These are phyloP conservation scores for Naumovozyma baii DNA, from an alignment of 805 yeast species.

Conservation along the genomic window DNA sequence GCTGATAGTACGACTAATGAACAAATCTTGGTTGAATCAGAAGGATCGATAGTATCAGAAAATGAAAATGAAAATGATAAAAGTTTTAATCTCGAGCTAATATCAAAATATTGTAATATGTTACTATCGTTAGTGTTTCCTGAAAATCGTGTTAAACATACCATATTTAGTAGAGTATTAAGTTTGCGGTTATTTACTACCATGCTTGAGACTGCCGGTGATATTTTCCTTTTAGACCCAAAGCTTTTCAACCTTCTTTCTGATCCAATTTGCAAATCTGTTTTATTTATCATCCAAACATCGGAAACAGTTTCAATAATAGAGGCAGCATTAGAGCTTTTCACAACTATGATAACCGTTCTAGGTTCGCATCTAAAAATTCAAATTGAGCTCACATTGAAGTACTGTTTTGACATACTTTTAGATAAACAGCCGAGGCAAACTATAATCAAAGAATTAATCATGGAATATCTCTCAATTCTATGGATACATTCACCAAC, in stretches of 20 bases:
- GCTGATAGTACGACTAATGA: neutral
- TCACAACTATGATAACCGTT: constrained; percentile 60
- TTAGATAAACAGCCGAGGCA: constrained; percentile 26
- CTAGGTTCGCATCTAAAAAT: constrained; percentile 55
- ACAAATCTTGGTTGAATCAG: neutral
- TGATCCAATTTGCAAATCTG: constrained; percentile 70
- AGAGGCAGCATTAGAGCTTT: constrained; percentile 62
- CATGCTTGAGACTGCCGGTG: constrained; percentile 73
- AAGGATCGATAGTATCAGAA: constrained; percentile 38
- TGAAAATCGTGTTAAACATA: constrained; percentile 67
- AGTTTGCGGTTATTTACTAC: constrained; percentile 65
- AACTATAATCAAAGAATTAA: constrained; percentile 53
- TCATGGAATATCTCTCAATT: constrained; percentile 72
- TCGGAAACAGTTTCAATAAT: constrained; percentile 58
- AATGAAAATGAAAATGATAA: neutral
- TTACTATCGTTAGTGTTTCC: constrained; percentile 77
- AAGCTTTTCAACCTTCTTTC: constrained; percentile 57
- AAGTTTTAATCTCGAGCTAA: neutral
- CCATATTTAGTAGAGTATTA: constrained; percentile 72
- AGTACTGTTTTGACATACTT: constrained; percentile 50
- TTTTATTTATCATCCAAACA: constrained; percentile 66
- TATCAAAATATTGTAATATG: constrained; percentile 37
- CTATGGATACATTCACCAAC: constrained; percentile 70
- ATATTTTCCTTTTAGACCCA: constrained; percentile 45
- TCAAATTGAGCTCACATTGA: constrained; percentile 67